Conservation (phyloP, 2,329 filamentous ascomycete genomes). For the Botrytis porri region DNA sequence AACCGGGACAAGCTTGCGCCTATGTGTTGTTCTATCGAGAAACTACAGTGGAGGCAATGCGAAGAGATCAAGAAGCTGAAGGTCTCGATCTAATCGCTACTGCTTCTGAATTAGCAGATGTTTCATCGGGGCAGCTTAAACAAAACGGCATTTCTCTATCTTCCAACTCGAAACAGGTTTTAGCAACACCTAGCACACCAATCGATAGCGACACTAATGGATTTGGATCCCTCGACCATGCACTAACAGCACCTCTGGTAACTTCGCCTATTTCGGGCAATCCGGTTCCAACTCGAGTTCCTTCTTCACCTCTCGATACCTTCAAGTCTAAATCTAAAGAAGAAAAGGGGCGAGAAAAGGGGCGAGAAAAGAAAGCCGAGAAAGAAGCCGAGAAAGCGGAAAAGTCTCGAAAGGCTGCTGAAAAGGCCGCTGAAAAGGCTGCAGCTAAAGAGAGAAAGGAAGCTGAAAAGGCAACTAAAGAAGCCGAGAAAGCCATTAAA, state of each 20-base stretch:
- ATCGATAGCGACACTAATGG: conserved; percentile 48
- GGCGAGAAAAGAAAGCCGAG: conserved; percentile 66
- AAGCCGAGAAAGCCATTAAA: conserved; percentile 10
- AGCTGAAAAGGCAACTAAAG: conserved; percentile 13
- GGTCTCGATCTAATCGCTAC: conserved; percentile 59
- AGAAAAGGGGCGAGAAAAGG: conserved; percentile 60
- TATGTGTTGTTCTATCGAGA: conserved; percentile 99
- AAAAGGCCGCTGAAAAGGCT: conserved; percentile 45
- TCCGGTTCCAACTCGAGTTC: conserved; percentile 38
- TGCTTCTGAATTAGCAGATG: conserved; percentile 54
- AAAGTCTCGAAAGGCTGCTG: conserved; percentile 40
- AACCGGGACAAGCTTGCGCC: conserved; percentile 84
- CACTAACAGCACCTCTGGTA: conserved; percentile 57
- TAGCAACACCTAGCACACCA: conserved; percentile 48
- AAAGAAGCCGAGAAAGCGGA: conserved; percentile 51
- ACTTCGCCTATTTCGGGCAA: conserved; percentile 25
- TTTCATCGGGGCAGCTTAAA: conserved; percentile 50
- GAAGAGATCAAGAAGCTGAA: conserved; percentile 80
- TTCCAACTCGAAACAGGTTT: conserved; percentile 48
- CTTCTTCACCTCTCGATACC: conserved; percentile 34
- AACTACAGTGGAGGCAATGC: conserved; percentile 65
- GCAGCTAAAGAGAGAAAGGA: conserved; percentile 17
- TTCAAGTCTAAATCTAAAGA: conserved; percentile 50
- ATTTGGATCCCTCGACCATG: conserved; percentile 62
- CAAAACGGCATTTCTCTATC: conserved; percentile 42